Base-by-base conservation (phyloP, 108 stramenopile species). In the Heterococcus sp. region DNA sequence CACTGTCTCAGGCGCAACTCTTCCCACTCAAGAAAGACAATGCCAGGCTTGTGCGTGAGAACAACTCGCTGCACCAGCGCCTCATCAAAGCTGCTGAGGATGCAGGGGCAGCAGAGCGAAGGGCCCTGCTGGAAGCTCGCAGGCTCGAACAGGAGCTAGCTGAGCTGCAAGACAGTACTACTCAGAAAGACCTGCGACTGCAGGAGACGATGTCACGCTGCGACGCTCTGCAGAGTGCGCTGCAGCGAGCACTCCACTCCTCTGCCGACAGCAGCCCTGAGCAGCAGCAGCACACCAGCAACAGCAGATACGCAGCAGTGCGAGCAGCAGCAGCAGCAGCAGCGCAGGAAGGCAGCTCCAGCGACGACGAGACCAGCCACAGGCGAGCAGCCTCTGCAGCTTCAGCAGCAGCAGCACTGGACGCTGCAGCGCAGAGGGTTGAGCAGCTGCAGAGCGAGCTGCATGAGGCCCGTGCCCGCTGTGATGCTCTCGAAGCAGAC, bases 11-110 rank as follows among this genome's bases (percentile, higher is more conserved):
- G 36, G 87, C 82, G 33, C 87, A 86, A 38, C 69, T 84, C 0
- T 84, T 87, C 37, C 87, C 88, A 21, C 86, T 90, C 11, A 75
- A 84, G 32, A 87, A 86, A 37, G 88, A 89, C 27, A 89, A 88
- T 78, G 75, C 87, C 26, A 58, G 46, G 46, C 46, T 58, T 21
- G 46, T 58, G 46, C 46, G 46, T 14, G 46, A 58, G 46, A 58
- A 58, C 46, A 58, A 58, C 46, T 8, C 46, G 46, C 46, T 58
- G 46, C 46, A 58, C 46, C 46, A 58, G 46, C 46, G 46, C 46
- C 46, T 80, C 32, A 80, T 80, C 46, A 80, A 80, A 32, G 78
- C 78, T 14, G 72, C 78, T 4, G 78, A 80, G 72, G 78, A 80
- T 32, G 78, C 78, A 1, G 65, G 78, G 58, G 72, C 40, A 27